Percentiles rank a stretch among this genome's conserved stretches.
Evolutionary conservation across 768 basidiomycete species (phyloP).

Genomic region (Lactarius vividus): DNA sequence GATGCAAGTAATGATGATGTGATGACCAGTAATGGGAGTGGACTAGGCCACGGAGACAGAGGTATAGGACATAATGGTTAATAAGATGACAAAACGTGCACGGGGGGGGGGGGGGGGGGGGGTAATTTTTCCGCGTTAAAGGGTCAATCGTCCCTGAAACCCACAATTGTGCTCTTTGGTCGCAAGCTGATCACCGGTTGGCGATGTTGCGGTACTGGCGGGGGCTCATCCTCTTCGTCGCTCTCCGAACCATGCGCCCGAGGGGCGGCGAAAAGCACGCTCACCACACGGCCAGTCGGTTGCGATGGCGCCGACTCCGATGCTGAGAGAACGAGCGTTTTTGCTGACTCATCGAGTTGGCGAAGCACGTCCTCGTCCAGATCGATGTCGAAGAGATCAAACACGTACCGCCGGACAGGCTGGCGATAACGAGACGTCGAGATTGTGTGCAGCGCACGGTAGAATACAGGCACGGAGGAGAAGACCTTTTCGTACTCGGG

Average conservation of each 20-base stretch:
- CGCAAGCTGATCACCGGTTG: conserved; percentile 24
- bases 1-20: conserved; percentile 9
- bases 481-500: conserved; percentile 76
- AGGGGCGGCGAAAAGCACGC: conserved; percentile 27
- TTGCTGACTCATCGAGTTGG: conserved; percentile 51
- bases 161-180: conserved; percentile 26
- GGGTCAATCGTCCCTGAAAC: conserved; percentile 24
- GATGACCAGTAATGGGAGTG: neutral
- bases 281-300: conserved; percentile 21
- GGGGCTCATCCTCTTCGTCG: conserved; percentile 27
- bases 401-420: conserved; percentile 87
- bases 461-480: conserved; percentile 73
- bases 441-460: conserved; percentile 82
- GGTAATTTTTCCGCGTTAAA: neutral
- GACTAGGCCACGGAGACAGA: neutral
- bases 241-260: conserved; percentile 25
- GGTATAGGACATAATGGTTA: conserved; percentile 1
- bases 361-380: conserved; percentile 61
- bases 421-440: conserved; percentile 88
- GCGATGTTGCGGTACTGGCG: conserved; percentile 8
- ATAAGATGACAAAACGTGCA: neutral
- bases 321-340: conserved; percentile 39
- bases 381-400: conserved; percentile 89
- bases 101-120: no score
- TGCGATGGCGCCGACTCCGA: conserved; percentile 34